Base-by-base conservation (phyloP, 805 yeast species). In the Starmerella floricola region DNA sequence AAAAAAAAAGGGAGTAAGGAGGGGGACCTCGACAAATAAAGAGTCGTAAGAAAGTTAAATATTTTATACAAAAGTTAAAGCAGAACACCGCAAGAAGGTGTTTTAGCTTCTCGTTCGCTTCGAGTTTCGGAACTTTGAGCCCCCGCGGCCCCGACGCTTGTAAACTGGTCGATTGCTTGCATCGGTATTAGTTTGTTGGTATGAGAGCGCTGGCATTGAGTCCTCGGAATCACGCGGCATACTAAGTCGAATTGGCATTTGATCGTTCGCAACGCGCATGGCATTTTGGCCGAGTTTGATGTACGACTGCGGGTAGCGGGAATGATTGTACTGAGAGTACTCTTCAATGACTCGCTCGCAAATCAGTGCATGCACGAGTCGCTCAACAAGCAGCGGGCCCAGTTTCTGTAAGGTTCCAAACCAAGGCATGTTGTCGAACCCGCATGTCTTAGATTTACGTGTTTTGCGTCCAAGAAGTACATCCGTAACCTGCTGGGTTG, bases 221-320 rank as follows among this genome's bases (percentile, higher is more conserved):
- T 34, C 36, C 17, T 23, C 42, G 10, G 38, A 24, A 18, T 39
- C 45, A 4, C 29, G 18, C 15, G 34, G 36, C 33, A 42, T 51
- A 32, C 40, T 47, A 42, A 58, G 49, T 11, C 38, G 40, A 16
- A 59, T 53, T 19, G 42, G 36, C 31, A 35, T 29, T 8, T 36
- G 29, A 11, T 72, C 72, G 8, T 54, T 51, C 38, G 79, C 53
- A 1, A 85, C 65, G 1, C 54, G 55, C 13, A 60, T 54, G 1
- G 86, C 76, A n/a, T 68, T 62, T 1, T 67, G 64, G 0, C 94
- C 94, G 1, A 68, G 51, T 48, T 67, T 68, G 4, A 87, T 71
- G 55, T 88, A 88, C 40, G 81, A 79, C 2, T 80, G 65, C 0
- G 94, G 81, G 64, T 79, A 87, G 0, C 95, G 93, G n/a, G 75